Base-by-base conservation (phyloP, 2,329 filamentous ascomycete genomes). In the Pleochaeta shiraiana region DNA sequence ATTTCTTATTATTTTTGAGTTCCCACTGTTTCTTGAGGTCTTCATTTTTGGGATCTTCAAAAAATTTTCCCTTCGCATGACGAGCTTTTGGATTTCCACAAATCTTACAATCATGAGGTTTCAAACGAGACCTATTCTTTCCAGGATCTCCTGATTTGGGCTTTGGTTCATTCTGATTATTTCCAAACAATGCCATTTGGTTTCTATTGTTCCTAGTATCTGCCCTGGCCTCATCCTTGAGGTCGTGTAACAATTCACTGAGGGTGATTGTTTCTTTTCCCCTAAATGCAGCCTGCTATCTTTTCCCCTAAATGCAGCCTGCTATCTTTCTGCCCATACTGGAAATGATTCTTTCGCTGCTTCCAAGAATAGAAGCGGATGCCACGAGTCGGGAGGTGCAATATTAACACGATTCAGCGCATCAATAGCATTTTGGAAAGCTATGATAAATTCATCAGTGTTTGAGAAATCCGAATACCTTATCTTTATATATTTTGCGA, bases 251-350 rank as follows among this genome's bases (percentile, higher is more conserved):
- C 31, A 57, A 12, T n/a, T n/a, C n/a, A n/a, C n/a, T n/a, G n/a
- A n/a, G n/a, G n/a, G n/a, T n/a, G n/a, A n/a, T n/a, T n/a, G n/a
- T n/a, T n/a, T n/a, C n/a, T n/a, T n/a, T n/a, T n/a, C n/a, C n/a
- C n/a, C n/a, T n/a, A n/a, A n/a, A n/a, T n/a, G n/a, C n/a, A n/a
- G n/a, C n/a, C n/a, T n/a, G n/a, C n/a, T n/a, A n/a, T n/a, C n/a
- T n/a, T n/a, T n/a, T n/a, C n/a, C n/a, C n/a, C n/a, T n/a, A n/a
- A n/a, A n/a, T n/a, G n/a, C n/a, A n/a, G n/a, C n/a, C 24, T 21
- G n/a, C 24, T 43, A 19, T 62, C 59, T 62, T 19, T 62, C 59
- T 12, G 59, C 59, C 33, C 59, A 62, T 6, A 62, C 26, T 43
- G 12, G 59, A 62, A 12, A 62, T 19, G 11, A n/a, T 19, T 39